Percentiles rank a stretch among this genome's conserved stretches.
Conservation (phyloP, 441 rosid species). For the Corymbia citriodora region DNA sequence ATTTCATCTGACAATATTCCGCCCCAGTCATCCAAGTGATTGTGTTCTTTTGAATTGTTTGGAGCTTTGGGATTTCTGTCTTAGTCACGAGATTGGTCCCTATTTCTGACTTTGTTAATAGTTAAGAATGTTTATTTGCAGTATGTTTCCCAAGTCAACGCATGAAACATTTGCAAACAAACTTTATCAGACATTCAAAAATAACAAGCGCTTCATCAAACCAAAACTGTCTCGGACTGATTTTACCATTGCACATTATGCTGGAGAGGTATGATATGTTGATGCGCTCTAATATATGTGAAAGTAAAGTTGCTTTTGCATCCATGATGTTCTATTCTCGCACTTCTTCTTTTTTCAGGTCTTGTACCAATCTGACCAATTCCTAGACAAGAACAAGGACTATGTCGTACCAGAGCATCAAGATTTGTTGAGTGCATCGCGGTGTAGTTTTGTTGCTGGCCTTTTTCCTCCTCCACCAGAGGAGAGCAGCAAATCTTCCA, state of each 20-base stretch:
- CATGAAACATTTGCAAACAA: constrained; percentile 96
- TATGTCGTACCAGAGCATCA: constrained; percentile 97
- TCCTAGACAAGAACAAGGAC: constrained; percentile 98
- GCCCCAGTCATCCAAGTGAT: not conserved
- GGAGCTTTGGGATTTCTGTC: not conserved
- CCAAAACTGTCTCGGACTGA: constrained; percentile 96
- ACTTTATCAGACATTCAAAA: constrained; percentile 92
- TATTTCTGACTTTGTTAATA: not conserved
- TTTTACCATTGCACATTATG: constrained; percentile 88
- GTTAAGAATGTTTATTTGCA: constrained; percentile 26
- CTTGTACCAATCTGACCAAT: constrained; percentile 84
- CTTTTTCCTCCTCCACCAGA: constrained; percentile 92
- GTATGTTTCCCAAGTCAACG: constrained; percentile 99
- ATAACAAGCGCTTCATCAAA: constrained; percentile 86
- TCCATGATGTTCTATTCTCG: not conserved
- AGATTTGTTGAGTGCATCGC: constrained; percentile 73
- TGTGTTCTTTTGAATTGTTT: not conserved
- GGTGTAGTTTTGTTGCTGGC: constrained; percentile 83
- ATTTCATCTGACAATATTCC: not conserved
- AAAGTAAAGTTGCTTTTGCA: not conserved
- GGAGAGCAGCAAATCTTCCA: constrained; percentile 88
- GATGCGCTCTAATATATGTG: not conserved
- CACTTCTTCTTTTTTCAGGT: constrained; percentile 51
- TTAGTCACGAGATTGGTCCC: not conserved
- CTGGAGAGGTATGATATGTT: constrained; percentile 73